These are phyloP conservation scores for Moringa oleifera DNA, from an alignment of 345 rosid genomes.

Conservation along the genomic window DNA sequence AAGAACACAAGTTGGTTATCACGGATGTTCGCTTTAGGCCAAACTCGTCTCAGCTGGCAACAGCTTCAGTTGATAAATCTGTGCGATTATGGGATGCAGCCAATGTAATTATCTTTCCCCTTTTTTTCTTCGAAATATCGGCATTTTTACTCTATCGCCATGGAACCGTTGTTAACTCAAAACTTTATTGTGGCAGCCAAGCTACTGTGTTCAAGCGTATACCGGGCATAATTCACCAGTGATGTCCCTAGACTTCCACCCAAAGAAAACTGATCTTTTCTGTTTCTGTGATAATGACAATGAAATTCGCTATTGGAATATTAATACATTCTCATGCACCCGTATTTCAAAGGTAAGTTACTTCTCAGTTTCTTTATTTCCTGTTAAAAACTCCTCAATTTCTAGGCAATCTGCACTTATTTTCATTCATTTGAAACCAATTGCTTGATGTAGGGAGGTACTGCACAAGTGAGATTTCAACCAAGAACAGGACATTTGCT, in stretches of 20 bases:
- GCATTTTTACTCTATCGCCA: background rate
- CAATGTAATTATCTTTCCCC: background rate
- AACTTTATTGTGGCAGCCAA: slow-evolving; percentile 40
- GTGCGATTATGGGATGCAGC: slow-evolving; percentile 67
- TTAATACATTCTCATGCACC: slow-evolving; percentile 38
- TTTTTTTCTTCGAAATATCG: background rate
- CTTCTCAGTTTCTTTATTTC: background rate
- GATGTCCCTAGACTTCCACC: slow-evolving; percentile 73
- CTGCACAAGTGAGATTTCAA: slow-evolving; percentile 62
- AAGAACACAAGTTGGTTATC: slow-evolving; percentile 51
- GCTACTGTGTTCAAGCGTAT: slow-evolving; percentile 34
- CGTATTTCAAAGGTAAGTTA: slow-evolving; percentile 45
- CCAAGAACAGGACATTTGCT: slow-evolving; percentile 52
- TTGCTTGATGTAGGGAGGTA: slow-evolving; percentile 39
- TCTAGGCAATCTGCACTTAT: background rate
- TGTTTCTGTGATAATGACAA: slow-evolving; percentile 53
- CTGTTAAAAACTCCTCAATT: background rate
- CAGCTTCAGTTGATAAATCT: slow-evolving; percentile 62
- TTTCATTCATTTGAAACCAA: background rate
- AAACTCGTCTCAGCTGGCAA: slow-evolving; percentile 62
- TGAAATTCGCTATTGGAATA: slow-evolving; percentile 50
- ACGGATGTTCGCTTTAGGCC: slow-evolving; percentile 74
- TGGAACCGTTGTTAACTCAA: slow-evolving; percentile 6
- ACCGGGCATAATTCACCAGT: slow-evolving; percentile 48
- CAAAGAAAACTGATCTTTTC: slow-evolving; percentile 53